Base-by-base conservation (phyloP, 257 asterid genomes). In the Primulina eburnea region DNA sequence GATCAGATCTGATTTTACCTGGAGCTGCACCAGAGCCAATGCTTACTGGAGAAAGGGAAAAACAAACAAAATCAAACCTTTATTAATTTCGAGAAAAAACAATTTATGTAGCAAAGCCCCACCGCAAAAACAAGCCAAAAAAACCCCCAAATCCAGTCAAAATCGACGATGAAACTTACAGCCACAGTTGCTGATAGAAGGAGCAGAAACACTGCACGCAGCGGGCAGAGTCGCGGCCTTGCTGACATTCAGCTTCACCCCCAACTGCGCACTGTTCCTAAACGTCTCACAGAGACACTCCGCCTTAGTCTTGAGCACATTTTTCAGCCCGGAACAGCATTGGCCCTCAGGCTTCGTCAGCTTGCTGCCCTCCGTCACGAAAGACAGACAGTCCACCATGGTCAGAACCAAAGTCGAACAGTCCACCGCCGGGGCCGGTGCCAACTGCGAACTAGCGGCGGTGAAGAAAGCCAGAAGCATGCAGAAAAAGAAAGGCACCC, bases 391-490 rank as follows among this genome's bases (percentile, higher is more conserved):
- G 67, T 88, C 98, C 6, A 87, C 95, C 92, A 92, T 74, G 75
- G 76, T 71, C n/a, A 88, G 37, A 0, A 88, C 81, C 74, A 92
- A 60, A 69, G 77, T 80, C 8, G 90, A 70, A 76, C 97, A 92
- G 75, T 90, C 98, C 34, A 28, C 89, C 10, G 92, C 87, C 14
- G 98, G 92, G 0, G 95, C 84, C 33, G 98, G 96, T 34, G 98
- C 94, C 4, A 82, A 28, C 9, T 60, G 78, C 38, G 78, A 77
- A 7, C 4, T 21, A 26, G 43, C 76, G 33, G 70, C 43, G 8
- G 47, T 30, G 5, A 28, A 28, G 34, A 64, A 24, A 12, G 78
- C 65, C 17, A 68, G 10, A 12, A 72, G 34, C 64, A 72, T 28
- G 76, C 73, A 77, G 60, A 65, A 11, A 43, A 75, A 8, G 1